Base-by-base conservation (phyloP, 2,329 filamentous ascomycete species). In the Colletotrichum trifolii region DNA sequence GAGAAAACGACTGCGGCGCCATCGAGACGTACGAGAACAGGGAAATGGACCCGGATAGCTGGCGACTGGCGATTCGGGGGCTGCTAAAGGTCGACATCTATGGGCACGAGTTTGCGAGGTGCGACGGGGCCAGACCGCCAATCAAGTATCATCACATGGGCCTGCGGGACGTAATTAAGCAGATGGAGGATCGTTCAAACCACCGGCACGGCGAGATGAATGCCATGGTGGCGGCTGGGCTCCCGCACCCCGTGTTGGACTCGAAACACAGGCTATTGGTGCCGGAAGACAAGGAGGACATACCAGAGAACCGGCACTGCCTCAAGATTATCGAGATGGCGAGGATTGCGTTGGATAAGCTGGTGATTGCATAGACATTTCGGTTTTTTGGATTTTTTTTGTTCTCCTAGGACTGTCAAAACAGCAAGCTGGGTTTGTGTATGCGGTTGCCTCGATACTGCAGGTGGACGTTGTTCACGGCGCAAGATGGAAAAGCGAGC, bases 31-130 rank as follows among this genome's bases (percentile, higher is more conserved):
- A 81, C 65, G 76, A 82, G 64, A 75, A 81, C 60, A 74, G 77
- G 12, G 74, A 78, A 46, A 80, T 89, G 74, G 78, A 83, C 35
- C 85, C 87, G 0, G 74, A 78, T 5, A 73, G 82, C 68, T 90
- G 87, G 87, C 78, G 86, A 40, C 76, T 79, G 8, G 79, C 80
- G 2, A 80, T 88, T 45, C 79, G 86, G 12, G 83, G 83, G 2
- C 75, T 89, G 60, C 74, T 89, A 15, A 82, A 82, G 63, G 69
- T 85, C 11, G 87, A 89, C 69, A 82, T 89, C 8, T 87, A 89
- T 71, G 87, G 87, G 0, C 71, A 85, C 35, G 70, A 73, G 11
- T 69, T 71, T 25, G 55, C 66, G n/a, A 43, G 52, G 33, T 36
- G 15, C 4, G 69, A 69, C 13, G 68, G 70, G 36, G 43, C 46